Percentiles rank a stretch among this genome's conserved stretches.
These are phyloP conservation scores for Leishmania guyanensis DNA, from an alignment of 208 protist genomes.

Conservation along the genomic window DNA sequence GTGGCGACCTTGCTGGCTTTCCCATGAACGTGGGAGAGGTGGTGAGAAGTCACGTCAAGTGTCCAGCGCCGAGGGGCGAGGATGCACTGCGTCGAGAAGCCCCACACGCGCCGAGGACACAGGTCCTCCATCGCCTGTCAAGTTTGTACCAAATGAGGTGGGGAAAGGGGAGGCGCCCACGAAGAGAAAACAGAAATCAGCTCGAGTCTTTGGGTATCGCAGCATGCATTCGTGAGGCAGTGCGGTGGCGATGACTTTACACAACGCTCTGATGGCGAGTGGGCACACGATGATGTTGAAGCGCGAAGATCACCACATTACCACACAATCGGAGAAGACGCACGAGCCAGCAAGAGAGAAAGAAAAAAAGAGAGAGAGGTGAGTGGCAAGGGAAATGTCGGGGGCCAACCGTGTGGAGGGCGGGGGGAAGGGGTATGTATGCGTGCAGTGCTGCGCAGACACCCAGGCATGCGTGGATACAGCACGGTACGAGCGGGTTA, in stretches of 20 bases:
- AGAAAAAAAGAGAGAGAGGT: not conserved
- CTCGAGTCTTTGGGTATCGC: not conserved
- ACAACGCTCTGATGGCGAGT: not conserved
- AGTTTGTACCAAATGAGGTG: not conserved
- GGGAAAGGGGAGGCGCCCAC: not conserved
- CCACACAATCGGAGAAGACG: conserved; percentile 1
- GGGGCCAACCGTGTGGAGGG: not conserved
- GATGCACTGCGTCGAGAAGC: conserved; percentile 50
- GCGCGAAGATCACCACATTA: not conserved
- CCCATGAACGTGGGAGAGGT: conserved; percentile 25
- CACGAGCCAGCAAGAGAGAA: not conserved
- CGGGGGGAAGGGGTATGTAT: not conserved
- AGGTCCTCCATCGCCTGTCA: conserved; percentile 29
- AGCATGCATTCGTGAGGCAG: not conserved
- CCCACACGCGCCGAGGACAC: conserved; percentile 39
- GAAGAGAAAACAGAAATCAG: not conserved
- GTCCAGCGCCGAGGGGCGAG: conserved; percentile 66
- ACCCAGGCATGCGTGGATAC: not conserved
- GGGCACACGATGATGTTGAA: not conserved
- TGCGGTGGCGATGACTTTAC: not conserved
- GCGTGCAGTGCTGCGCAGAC: not conserved
- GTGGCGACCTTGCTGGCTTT: not conserved
- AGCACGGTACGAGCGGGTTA: not conserved
- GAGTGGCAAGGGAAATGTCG: not conserved
- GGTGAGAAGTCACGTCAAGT: conserved; percentile 49